These are phyloP conservation scores for Thelephora aurantiotincta DNA, from an alignment of 768 basidiomycete genomes.

Conservation along the genomic window DNA sequence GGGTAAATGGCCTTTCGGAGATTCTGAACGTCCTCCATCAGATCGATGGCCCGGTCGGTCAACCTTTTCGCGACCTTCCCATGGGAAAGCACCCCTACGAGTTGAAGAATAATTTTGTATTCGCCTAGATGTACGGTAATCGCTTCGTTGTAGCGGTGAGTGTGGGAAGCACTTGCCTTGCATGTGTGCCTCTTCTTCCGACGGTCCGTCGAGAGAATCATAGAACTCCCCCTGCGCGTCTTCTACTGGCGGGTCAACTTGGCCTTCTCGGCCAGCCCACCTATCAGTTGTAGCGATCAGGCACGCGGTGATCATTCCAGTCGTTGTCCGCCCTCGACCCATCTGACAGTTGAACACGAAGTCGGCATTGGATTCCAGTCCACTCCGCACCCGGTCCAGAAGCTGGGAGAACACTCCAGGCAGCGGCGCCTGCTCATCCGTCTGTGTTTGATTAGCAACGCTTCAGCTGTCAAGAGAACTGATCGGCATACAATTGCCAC, in stretches of 20 bases:
- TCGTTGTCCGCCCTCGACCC: conserved; percentile 85
- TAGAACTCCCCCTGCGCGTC: conserved; percentile 25
- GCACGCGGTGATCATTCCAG: conserved; percentile 87
- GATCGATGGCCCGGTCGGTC: conserved; percentile 78
- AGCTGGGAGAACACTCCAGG: conserved; percentile 76
- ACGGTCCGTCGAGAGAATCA: conserved; percentile 67
- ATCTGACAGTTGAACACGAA: conserved; percentile 97
- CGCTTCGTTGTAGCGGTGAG: background rate
- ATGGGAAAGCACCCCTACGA: conserved; percentile 82
- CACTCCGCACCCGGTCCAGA: conserved; percentile 53
- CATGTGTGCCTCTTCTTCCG: conserved; percentile 80
- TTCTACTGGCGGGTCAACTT: conserved; percentile 3
- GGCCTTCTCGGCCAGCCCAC: conserved; percentile 34
- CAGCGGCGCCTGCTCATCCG: conserved; percentile 92
- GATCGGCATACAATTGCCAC: conserved; percentile 59
- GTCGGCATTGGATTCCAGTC: conserved; percentile 48
- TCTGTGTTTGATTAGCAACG: conserved; percentile 29
- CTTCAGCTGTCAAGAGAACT: background rate
- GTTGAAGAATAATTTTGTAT: conserved; percentile 91
- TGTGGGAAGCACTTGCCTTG: conserved; percentile 40
- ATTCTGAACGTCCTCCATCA: conserved; percentile 96
- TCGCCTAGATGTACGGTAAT: conserved; percentile 45
- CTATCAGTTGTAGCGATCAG: conserved; percentile 64
- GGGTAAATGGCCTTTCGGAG: conserved; percentile 90
- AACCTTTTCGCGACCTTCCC: conserved; percentile 89